Conservation (phyloP, 1,284 basidiomycete species). For the Lignosus rhinocerotis region DNA sequence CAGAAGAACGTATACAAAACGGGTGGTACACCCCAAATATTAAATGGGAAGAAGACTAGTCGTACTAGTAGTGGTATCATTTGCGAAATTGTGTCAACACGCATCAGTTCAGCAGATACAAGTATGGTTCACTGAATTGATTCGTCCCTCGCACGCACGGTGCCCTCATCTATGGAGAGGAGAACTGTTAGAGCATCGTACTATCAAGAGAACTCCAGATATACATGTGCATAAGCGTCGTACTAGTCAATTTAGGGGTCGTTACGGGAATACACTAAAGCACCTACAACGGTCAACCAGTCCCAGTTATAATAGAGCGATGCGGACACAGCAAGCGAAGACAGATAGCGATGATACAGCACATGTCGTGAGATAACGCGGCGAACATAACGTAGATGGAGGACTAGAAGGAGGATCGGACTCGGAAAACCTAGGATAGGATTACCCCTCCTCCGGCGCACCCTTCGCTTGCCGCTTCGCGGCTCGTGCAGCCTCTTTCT, state of each 20-base stretch:
- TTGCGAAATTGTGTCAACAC: too few species aligned
- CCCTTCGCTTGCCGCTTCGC: conserved; percentile 21
- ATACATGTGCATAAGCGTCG: conserved; percentile 9
- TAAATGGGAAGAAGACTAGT: too few species aligned
- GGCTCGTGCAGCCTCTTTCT: conserved; percentile 24
- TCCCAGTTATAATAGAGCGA: conserved; percentile 19
- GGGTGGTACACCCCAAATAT: too few species aligned
- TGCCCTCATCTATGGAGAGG: background rate
- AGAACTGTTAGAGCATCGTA: background rate
- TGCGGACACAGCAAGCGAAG: conserved; percentile 19
- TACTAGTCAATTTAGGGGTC: conserved; percentile 2
- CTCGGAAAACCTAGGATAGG: background rate
- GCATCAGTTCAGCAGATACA: too few species aligned
- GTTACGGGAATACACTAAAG: conserved; percentile 18
- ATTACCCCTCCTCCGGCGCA: conserved; percentile 20
- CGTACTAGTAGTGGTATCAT: too few species aligned
- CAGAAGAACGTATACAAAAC: too few species aligned
- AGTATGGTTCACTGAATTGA: too few species aligned
- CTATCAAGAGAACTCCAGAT: conserved; percentile 1
- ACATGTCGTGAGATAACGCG: conserved; percentile 11
- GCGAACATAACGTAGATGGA: conserved; percentile 4
- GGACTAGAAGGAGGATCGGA: background rate
- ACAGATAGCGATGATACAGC: conserved; percentile 25
- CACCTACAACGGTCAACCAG: conserved; percentile 12
- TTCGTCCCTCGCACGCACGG: too few species aligned